Evolutionary conservation across 2,329 filamentous ascomycete species (phyloP).

Genomic region (Teratosphaeria zuluensis): DNA sequence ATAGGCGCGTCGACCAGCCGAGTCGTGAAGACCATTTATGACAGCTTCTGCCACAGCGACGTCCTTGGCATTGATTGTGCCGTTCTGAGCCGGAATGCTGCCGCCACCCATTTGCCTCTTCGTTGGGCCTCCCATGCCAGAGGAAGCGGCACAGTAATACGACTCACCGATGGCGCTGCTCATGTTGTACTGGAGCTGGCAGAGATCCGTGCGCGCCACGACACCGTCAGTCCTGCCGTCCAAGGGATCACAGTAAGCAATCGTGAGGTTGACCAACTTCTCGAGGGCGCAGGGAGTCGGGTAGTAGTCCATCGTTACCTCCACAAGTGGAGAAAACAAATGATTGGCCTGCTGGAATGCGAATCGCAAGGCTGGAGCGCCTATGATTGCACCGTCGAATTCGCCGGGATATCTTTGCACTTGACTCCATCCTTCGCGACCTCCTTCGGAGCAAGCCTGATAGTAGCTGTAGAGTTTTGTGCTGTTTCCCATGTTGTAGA

Average conservation of each 20-base stretch:
- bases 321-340: constrained; percentile 31
- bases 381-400: constrained; percentile 39
- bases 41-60: constrained; percentile 27
- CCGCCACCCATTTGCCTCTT: constrained; percentile 23
- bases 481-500: constrained; percentile 28
- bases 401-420: constrained; percentile 42
- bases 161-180: constrained; percentile 40
- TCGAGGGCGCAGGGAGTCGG: constrained; percentile 38
- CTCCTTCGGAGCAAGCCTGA: constrained; percentile 47
- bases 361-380: constrained; percentile 40
- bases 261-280: constrained; percentile 46
- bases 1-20: constrained; percentile 13
- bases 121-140: constrained; percentile 5
- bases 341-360: constrained; percentile 39
- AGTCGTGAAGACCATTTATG: constrained; percentile 32
- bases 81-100: constrained; percentile 15
- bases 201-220: constrained; percentile 41
- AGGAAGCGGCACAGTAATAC: constrained; percentile 22
- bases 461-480: constrained; percentile 41
- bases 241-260: constrained; percentile 45
- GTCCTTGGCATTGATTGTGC: constrained; percentile 24
- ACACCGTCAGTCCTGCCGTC: constrained; percentile 48
- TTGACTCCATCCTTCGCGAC: constrained; percentile 40
- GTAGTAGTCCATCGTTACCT: constrained; percentile 32
- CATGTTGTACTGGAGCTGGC: constrained; percentile 43